Base-by-base conservation (phyloP, 192 early-diverging fungal species). In the Coemansia sp. region DNA sequence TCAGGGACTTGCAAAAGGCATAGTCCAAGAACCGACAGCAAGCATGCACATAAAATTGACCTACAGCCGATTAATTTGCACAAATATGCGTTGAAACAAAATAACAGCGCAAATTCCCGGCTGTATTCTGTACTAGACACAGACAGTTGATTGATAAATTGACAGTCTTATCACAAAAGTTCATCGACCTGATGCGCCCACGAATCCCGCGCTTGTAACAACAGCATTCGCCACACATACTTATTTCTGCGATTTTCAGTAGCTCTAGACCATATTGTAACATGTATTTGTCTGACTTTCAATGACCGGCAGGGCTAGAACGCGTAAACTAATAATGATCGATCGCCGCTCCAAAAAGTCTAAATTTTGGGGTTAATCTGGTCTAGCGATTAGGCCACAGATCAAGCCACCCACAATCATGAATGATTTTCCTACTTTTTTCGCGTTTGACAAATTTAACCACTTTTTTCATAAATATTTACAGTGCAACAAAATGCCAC, bases 401-500 rank as follows among this genome's bases (percentile, higher is more conserved):
- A 45, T 45, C 41, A 45, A 45, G 41, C 9, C 9, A 45, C 16
- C 41, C 41, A 45, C 41, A 45, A 45, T 4, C n/a, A 49, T 17
- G 19, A 19, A n/a, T 22, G 48, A 45, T 45, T 45, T 45, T 17
- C 2, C n/a, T 17, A 19, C 19, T 49, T 49, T 22, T 49, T 49
- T 49, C 16, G 48, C 16, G 19, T 19, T 19, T 21, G 48, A 84
- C 71, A 57, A 57, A 48, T 17, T 50, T 59, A 17, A 27, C 57
- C 37, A 19, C 27, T 59, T 45, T 61, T 39, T 60, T 47, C 16
- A 9, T 35, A 16, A 3, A 14, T 10, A 39, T 12, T 22, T 14
- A 17, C 10, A 37, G 38, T n/a, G 48, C 19, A 8, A 21, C 19
- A 62, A 47, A 21, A 82, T 82, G 80, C 69, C 78, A 23, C 80